Evolutionary conservation across 139 green algal genomes (phyloP).

Genomic region (Dunaliella sp.): DNA sequence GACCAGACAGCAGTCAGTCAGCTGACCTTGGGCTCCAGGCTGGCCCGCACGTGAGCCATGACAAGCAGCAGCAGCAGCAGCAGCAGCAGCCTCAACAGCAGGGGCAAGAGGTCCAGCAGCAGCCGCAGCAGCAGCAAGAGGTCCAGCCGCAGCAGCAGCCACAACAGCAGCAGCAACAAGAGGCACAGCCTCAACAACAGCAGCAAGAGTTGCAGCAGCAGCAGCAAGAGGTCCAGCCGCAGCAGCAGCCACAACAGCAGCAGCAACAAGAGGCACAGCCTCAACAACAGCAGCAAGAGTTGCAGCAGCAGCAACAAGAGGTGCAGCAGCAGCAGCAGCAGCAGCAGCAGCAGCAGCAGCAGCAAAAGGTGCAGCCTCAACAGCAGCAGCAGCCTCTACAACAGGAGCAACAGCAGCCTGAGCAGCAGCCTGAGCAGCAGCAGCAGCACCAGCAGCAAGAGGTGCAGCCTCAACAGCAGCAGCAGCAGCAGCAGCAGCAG

Average conservation of each 20-base stretch:
- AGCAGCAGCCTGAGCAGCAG: neutral
- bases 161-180: no score
- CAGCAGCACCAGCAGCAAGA: neutral
- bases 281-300: neutral
- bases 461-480: neutral
- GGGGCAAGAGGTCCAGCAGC: neutral
- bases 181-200: neutral
- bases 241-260: no score
- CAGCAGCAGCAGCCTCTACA: conserved; percentile 7
- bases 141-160: conserved; percentile 4
- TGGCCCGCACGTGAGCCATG: no score
- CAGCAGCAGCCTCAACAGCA: neutral
- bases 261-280: conserved; percentile 8
- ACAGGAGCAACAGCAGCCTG: neutral
- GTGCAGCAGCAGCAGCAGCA: neutral
- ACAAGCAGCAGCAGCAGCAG: conserved; percentile 15
- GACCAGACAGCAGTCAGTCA: no score
- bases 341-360: conserved; percentile 10
- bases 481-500: neutral
- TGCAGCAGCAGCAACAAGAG: neutral
- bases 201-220: neutral
- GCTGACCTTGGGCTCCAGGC: no score
- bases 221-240: no score
- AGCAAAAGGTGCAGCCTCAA: neutral
- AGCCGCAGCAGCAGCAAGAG: neutral